phyloP scores from a whole-genome alignment of 2,329 filamentous ascomycete species.

The Bretziella fagacearum region DNA sequence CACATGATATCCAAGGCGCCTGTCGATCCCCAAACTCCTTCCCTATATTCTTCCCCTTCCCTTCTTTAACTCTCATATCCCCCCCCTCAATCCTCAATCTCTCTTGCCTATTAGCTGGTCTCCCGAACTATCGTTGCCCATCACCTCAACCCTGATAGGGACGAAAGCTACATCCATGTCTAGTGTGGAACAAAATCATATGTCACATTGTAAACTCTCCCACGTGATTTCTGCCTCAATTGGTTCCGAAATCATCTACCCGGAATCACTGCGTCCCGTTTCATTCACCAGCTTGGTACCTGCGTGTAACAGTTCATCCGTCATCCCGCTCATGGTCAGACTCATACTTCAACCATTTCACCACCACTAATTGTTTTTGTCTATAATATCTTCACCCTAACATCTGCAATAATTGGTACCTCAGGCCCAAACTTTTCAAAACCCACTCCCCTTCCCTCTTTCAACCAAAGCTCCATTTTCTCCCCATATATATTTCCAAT shows the following conservation, averaged over 20 bases:
- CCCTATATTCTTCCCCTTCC: too few species aligned
- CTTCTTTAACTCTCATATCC: too few species aligned
- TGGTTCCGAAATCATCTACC: not conserved
- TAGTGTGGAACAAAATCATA: too few species aligned
- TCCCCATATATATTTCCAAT: not conserved
- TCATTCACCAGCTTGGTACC: not conserved
- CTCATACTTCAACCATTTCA: not conserved
- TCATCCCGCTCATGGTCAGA: not conserved
- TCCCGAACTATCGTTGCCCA: too few species aligned
- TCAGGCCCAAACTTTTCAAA: conserved; percentile 4
- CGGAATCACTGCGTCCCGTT: not conserved
- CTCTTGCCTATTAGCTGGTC: not conserved
- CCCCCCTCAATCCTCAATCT: too few species aligned
- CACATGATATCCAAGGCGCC: not conserved
- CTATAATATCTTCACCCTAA: too few species aligned
- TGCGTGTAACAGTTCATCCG: not conserved
- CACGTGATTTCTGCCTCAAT: not conserved
- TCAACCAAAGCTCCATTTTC: conserved; percentile 1
- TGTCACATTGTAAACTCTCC: too few species aligned
- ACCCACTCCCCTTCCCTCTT: not conserved
- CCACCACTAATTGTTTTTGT: not conserved
- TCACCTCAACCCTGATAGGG: not conserved
- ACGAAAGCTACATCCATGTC: too few species aligned
- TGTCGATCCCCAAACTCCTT: not conserved
- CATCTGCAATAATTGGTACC: conserved; percentile 3